Evolutionary conservation across 176 grass and related monocot genomes (phyloP), one percentile per base, ranked within the genome.

Genomic region (Musa itinerans): DNA sequence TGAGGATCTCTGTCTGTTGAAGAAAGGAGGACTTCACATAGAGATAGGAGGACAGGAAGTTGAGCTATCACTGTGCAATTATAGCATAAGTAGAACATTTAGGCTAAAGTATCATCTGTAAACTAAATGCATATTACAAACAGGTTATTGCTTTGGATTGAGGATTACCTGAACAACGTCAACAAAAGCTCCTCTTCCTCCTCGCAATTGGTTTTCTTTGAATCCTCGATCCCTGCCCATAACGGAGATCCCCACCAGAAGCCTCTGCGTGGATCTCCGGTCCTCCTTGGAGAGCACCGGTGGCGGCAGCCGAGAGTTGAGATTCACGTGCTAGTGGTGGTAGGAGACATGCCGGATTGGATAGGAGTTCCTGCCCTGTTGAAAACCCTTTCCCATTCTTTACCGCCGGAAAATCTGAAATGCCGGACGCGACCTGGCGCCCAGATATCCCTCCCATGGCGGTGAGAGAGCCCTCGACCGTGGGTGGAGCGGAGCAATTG

Each of bases 271-370:
- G 53, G 87, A 90, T 74, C 87, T 58, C 93, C 89, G 90, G 74
- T 96, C 93, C 79, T 96, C 93, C 78, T 92, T 96, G 15, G 89
- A 92, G 11, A 96, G 87, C 25, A 90, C 81, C 17, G 93, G 93
- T 25, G 93, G 93, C 6, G 93, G 93, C 65, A 96, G 75, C 68
- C 93, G 75, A 26, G 93, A 87, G 83, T 96, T 96, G 49, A 96
- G 85, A 80, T 96, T 96, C 53, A 83, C 93, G 58, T 96, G 89
- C 19, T 89, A 92, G 87, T 96, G 92, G 74, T 96, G 92, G 78
- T 90, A 96, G 8, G 87, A 90, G 19, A 88, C 76, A 81, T 53
- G 79, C 89, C 11, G 89, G 89, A 74, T 92, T 71, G 0, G 89
- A 71, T 19, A 85, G 85, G 79, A 96, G 78, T 55, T 96, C 87